phyloP scores from a whole-genome alignment of 805 yeast genomes.

The Kazachstania kunashirensis region DNA sequence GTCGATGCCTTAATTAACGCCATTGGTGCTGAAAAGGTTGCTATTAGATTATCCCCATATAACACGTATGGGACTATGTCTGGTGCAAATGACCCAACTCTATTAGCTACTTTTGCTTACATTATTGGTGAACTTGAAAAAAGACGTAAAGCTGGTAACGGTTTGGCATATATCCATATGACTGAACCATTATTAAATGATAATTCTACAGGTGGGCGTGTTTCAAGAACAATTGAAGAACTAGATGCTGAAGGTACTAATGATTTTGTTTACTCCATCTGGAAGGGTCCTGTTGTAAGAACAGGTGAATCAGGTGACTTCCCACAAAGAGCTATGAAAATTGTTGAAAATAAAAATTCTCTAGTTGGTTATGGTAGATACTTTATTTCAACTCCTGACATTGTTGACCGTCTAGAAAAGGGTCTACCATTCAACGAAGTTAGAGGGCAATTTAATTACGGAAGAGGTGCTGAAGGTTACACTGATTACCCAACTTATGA shows the following conservation, averaged over 20 bases:
- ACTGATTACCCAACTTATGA: slow-evolving; percentile 10
- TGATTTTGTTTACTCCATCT: slow-evolving; percentile 32
- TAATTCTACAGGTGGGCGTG: slow-evolving; percentile 13
- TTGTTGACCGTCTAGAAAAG: slow-evolving; percentile 34
- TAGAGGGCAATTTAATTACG: slow-evolving; percentile 42
- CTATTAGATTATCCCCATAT: slow-evolving; percentile 40
- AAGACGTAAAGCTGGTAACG: slow-evolving; percentile 28
- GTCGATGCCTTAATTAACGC: slow-evolving; percentile 40
- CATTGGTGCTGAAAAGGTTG: slow-evolving; percentile 42
- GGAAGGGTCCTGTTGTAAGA: slow-evolving; percentile 36
- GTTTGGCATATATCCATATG: slow-evolving; percentile 35
- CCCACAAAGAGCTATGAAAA: slow-evolving; percentile 19
- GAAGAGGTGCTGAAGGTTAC: slow-evolving; percentile 30
- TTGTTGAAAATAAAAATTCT: slow-evolving; percentile 34
- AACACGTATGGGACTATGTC: slow-evolving; percentile 31
- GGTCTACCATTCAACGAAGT: slow-evolving; percentile 34
- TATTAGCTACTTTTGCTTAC: slow-evolving; percentile 33
- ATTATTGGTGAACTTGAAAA: slow-evolving; percentile 34
- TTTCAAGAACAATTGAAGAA: slow-evolving; percentile 11
- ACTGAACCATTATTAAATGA: slow-evolving; percentile 36
- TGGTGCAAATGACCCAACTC: slow-evolving; percentile 31
- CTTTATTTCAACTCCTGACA: slow-evolving; percentile 27
- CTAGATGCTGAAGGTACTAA: slow-evolving; percentile 22
- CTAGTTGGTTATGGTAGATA: slow-evolving; percentile 36
- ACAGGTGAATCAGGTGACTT: slow-evolving; percentile 29